phyloP scores from a whole-genome alignment of 2,329 filamentous ascomycete genomes.

The Cladophialophora carrionii region DNA sequence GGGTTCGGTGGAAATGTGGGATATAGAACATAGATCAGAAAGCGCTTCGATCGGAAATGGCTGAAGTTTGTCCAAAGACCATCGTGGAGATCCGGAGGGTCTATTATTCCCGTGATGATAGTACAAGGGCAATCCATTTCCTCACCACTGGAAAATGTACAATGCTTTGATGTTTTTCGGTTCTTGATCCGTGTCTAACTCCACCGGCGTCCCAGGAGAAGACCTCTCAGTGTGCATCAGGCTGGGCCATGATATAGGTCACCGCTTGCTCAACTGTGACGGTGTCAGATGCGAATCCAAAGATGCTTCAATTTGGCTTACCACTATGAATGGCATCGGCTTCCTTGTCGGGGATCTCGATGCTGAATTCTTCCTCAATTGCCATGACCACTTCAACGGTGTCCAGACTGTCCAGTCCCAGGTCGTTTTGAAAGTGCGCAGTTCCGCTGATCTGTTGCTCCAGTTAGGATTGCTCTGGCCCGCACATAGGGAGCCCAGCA shows the following conservation, averaged over 20 bases:
- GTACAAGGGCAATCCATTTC: slow-evolving; percentile 34
- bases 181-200: slow-evolving; percentile 28
- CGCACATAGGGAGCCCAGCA: background rate
- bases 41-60: background rate
- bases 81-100: slow-evolving; percentile 32
- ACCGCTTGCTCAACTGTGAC: slow-evolving; percentile 85
- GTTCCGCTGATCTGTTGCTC: slow-evolving; percentile 71
- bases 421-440: slow-evolving; percentile 95
- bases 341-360: slow-evolving; percentile 98
- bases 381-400: slow-evolving; percentile 99
- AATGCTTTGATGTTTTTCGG: slow-evolving; percentile 28
- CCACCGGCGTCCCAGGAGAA: slow-evolving; percentile 7
- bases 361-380: slow-evolving; percentile 95
- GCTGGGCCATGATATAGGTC: slow-evolving; percentile 89
- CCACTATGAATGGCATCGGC: slow-evolving; percentile 91
- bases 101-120: slow-evolving; percentile 34
- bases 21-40: slow-evolving; percentile 20
- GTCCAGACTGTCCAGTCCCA: slow-evolving; percentile 94
- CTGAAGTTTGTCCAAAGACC: slow-evolving; percentile 22
- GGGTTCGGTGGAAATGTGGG: background rate
- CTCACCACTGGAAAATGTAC: slow-evolving; percentile 33
- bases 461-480: slow-evolving; percentile 37
- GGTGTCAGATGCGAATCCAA: slow-evolving; percentile 36
- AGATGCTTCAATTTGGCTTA: slow-evolving; percentile 55
- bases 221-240: slow-evolving; percentile 61